Evolutionary conservation across 2,329 filamentous ascomycete genomes (phyloP).

Genomic region (Aspergillus tubingensis): DNA sequence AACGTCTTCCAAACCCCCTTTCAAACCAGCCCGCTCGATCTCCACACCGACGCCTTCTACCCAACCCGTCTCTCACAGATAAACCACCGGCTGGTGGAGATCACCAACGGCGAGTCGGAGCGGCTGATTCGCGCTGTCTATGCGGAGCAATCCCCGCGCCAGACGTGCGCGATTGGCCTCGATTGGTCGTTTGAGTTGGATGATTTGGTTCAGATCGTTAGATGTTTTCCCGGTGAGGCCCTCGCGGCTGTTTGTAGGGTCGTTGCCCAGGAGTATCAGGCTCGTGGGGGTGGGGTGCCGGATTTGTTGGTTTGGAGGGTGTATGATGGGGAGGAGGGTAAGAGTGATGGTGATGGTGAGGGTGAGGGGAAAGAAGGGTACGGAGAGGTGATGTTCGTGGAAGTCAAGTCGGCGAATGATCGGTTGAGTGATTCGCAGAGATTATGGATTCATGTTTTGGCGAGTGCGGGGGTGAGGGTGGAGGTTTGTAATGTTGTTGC

Average conservation of each 20-base stretch:
- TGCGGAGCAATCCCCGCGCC: conserved; percentile 65
- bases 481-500: conserved; percentile 73
- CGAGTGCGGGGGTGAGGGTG: conserved; percentile 79
- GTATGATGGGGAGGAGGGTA: conserved; percentile 27
- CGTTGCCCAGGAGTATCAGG: conserved; percentile 90
- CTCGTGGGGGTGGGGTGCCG: conserved; percentile 82
- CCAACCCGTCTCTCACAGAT: conserved; percentile 83
- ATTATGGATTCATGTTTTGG: conserved; percentile 94
- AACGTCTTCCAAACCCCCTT: conserved; percentile 97
- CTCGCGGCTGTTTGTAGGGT: conserved; percentile 87
- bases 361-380: background rate
- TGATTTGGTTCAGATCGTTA: conserved; percentile 76
- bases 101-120: conserved; percentile 77
- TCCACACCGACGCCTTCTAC: conserved; percentile 93
- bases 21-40: conserved; percentile 88
- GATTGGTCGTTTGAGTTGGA: conserved; percentile 83
- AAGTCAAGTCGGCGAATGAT: conserved; percentile 86
- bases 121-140: conserved; percentile 69
- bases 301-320: conserved; percentile 86
- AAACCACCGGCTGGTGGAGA: conserved; percentile 80
- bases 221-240: conserved; percentile 76
- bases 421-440: conserved; percentile 92
- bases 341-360: background rate
- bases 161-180: conserved; percentile 86
- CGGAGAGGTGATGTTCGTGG: conserved; percentile 71